Evolutionary conservation across 768 basidiomycete species (phyloP).

Genomic region (Termitomyces sp.): DNA sequence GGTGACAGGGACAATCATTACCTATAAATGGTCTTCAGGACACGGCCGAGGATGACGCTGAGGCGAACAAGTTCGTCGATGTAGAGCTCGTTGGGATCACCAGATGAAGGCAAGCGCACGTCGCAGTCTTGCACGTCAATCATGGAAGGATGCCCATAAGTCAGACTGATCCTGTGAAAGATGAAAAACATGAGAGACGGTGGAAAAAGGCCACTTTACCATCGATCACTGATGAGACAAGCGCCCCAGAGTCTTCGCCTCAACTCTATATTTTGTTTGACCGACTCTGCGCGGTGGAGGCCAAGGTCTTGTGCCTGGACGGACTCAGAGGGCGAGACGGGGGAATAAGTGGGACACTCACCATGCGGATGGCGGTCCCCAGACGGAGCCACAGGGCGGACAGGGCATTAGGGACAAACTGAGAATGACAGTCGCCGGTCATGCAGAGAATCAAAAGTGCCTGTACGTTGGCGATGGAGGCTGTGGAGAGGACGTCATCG

Average conservation of each 20-base stretch:
- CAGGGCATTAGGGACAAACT: slow-evolving; percentile 80
- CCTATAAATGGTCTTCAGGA: slow-evolving; percentile 94
- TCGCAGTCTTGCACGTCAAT: slow-evolving; percentile 98
- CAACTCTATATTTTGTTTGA: slow-evolving; percentile 80
- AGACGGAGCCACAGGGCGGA: slow-evolving; percentile 85
- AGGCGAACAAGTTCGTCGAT: slow-evolving; percentile 90
- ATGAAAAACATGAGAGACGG: background rate
- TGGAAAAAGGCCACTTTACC: slow-evolving; percentile 44
- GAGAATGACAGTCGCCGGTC: slow-evolving; percentile 89
- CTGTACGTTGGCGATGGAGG: slow-evolving; percentile 85
- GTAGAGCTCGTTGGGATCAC: slow-evolving; percentile 74
- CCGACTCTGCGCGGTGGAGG: slow-evolving; percentile 87
- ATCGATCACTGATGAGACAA: slow-evolving; percentile 93
- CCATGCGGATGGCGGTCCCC: slow-evolving; percentile 92
- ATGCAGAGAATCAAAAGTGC: slow-evolving; percentile 81
- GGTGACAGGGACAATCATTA: slow-evolving; percentile 18
- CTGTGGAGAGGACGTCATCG: slow-evolving; percentile 88
- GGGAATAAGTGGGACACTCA: slow-evolving; percentile 29
- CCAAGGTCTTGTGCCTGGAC: slow-evolving; percentile 93
- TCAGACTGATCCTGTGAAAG: slow-evolving; percentile 68
- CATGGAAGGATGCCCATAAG: slow-evolving; percentile 93
- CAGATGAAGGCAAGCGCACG: slow-evolving; percentile 86
- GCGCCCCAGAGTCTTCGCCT: slow-evolving; percentile 90
- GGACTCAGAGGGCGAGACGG: background rate
- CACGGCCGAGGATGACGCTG: slow-evolving; percentile 86